Conservation (phyloP, 2,329 filamentous ascomycete species). For the Calonectria multiphialidica region DNA sequence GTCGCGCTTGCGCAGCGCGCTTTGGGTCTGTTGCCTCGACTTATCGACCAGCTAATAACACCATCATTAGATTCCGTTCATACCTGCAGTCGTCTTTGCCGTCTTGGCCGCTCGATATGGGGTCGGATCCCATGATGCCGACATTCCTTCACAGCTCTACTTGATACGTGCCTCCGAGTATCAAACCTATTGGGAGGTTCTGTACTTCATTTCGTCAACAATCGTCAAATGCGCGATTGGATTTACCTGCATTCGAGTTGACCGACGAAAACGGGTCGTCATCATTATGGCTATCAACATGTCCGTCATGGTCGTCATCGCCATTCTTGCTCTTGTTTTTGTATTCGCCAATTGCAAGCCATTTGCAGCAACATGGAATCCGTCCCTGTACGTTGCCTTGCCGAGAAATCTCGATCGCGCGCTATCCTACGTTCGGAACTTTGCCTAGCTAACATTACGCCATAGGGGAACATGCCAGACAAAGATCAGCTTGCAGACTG, state of each 20-base stretch:
- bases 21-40: not conserved
- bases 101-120: not conserved
- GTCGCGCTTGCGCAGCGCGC: not conserved
- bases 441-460: not conserved
- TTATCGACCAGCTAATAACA: not conserved
- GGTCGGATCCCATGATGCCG: not conserved
- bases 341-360: not conserved
- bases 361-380: not conserved
- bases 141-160: not conserved
- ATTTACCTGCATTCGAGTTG: not conserved
- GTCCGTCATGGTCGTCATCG: not conserved
- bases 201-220: not conserved
- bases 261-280: not conserved
- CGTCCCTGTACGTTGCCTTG: not conserved
- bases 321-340: not conserved
- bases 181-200: conserved; percentile 2
- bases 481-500: not conserved
- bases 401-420: not conserved
- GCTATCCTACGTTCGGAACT: too few species aligned
- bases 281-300: conserved; percentile 1
- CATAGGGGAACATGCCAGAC: not conserved
- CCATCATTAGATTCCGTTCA: not conserved
- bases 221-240: not conserved
- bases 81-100: not conserved
- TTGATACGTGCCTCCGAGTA: not conserved